Percentiles rank a stretch among this genome's conserved stretches.
These are phyloP conservation scores for Globisporangium uncinulatum DNA, from an alignment of 352 stramenopile genomes.

Conservation along the genomic window DNA sequence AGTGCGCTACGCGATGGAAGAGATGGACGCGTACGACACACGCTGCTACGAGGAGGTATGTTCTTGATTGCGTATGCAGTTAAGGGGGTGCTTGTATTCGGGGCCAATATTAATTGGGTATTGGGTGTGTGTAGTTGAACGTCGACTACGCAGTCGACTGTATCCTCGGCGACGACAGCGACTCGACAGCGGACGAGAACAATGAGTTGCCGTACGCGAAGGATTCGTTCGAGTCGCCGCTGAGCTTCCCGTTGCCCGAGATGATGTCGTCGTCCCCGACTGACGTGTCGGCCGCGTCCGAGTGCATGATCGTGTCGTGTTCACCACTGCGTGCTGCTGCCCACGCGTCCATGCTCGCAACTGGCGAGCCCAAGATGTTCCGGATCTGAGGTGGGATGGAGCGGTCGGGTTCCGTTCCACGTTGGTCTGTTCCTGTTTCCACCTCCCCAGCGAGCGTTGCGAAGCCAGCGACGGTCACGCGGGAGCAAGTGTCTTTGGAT, in stretches of 20 bases:
- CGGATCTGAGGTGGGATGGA: not conserved
- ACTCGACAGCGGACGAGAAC: conserved; percentile 35
- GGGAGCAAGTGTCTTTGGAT: too few relatives aligned
- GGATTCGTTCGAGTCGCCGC: conserved; percentile 50
- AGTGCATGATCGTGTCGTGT: conserved; percentile 46
- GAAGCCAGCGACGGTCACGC: not conserved
- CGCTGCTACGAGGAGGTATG: conserved; percentile 56
- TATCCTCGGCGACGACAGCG: conserved; percentile 60
- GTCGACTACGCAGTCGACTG: conserved; percentile 67
- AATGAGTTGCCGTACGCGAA: conserved; percentile 60
- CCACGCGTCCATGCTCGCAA: not conserved
- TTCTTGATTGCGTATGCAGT: not conserved
- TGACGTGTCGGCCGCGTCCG: conserved; percentile 40
- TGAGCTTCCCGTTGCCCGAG: conserved; percentile 39
- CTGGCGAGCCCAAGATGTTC: conserved; percentile 2
- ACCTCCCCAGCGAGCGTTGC: not conserved
- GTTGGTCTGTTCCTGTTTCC: too few relatives aligned
- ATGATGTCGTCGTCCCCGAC: conserved; percentile 73
- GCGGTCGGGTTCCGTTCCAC: not conserved
- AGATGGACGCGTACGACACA: conserved; percentile 71
- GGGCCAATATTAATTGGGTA: conserved; percentile 4
- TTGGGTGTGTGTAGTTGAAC: conserved; percentile 13
- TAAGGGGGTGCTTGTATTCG: not conserved
- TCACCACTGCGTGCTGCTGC: not conserved
- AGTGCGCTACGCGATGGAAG: conserved; percentile 59